Base-by-base conservation (phyloP, 805 yeast genomes). In the Priceomyces medius region DNA sequence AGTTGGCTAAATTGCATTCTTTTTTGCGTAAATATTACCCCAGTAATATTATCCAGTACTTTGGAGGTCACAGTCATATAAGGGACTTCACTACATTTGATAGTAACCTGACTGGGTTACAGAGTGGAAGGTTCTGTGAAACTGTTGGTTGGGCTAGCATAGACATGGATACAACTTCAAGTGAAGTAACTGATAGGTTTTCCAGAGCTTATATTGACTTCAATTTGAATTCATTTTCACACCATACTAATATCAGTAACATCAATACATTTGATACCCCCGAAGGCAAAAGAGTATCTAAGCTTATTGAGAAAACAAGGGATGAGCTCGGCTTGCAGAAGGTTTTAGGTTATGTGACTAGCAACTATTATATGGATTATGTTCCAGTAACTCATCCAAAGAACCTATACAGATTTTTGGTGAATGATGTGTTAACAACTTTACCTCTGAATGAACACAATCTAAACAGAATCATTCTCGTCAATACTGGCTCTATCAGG, bases 1-100 rank as follows among this genome's bases (percentile, higher is more conserved):
- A 84, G 55, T 55, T 79, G 46, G 62, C 63, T 43, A 43, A 61
- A 2, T 58, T 83, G 31, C 81, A 81, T 48, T 33, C 54, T 0
- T 61, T 59, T 4, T 61, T 91, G 20, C 75, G 97, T 45, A 44
- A 57, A 19, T 65, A 62, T 20, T 85, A 77, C 52, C 91, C 95
- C 4, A 58, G 71, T 21, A 72, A 75, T 0, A 68, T 80, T 0
- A 85, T 91, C 40, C 96, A 88, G 58, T 87, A 85, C 52, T 83
- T 91, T 62, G 98, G 97, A 1, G 98, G 97, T 1, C 98, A 91
- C 63, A 81, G 95, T 20, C 98, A 91, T 58, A 80, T 91, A 12
- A 71, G 98, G 46, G 98, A 91, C 61, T 91, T 84, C 60, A 74
- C 79, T 6, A 66, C 78, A 3, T 69, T 81, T 38, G 98, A 91